Base-by-base conservation (phyloP, 345 rosid species). In the Camelina hispida region DNA sequence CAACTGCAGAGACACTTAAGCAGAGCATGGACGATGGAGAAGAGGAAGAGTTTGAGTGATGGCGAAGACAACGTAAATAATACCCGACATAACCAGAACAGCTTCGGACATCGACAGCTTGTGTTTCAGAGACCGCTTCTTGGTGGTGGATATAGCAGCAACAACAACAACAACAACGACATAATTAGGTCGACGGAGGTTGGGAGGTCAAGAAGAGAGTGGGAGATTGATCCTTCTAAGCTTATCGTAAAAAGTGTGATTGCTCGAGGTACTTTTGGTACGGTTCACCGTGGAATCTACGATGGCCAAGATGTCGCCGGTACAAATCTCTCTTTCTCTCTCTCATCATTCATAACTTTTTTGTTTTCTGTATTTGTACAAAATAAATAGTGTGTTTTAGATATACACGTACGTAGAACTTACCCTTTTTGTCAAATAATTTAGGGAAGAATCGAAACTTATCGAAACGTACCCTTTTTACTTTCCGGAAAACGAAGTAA, bases 161-260 rank as follows among this genome's bases (percentile, higher is more conserved):
- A 25, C 40, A 42, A 23, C 32, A 48, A 68, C 37, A 69, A 56
- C 42, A 44, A 28, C 10, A 54, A 73, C 16, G 48, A 54, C 23
- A 37, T 61, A 11, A 17, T 12, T 16, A 55, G 47, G 57, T 44
- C 48, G 32, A 73, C 48, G 22, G 59, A 58, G n/a, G 58, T 40
- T 3, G 81, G 77, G 22, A 85, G 93, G 58, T 75, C 79, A 15
- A 85, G 93, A 42, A 91, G 86, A 83, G 99, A 87, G 63, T 95
- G 97, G 99, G 99, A 95, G 88, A 92, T 95, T 86, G 99, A 95
- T 78, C 99, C 97, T 67, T 86, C 90, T 67, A 90, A 90, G 85
- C 97, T 95, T 53, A 25, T 86, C 3, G 82, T 92, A 81, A 92
- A 84, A 83, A 59, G 83, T 75, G 97, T 83, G 63, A 90, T 95